Conservation (phyloP, 257 asterid species). For the Fraxinus anomala region DNA sequence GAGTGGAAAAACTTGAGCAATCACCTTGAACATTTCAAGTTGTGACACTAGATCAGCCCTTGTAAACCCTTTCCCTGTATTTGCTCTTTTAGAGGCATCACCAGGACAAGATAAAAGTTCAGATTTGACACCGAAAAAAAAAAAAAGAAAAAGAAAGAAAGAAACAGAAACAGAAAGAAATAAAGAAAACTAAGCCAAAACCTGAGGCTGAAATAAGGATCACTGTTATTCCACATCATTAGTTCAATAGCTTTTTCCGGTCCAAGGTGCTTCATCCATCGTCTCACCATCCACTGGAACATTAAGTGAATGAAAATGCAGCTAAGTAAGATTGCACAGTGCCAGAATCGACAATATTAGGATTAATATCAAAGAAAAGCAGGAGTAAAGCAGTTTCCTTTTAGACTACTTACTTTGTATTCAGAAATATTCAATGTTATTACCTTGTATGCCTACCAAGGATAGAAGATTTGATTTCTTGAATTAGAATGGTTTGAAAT, state of each 20-base stretch:
- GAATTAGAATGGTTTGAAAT: slow-evolving; percentile 1
- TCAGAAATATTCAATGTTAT: slow-evolving; percentile 3
- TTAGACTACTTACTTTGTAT: not conserved
- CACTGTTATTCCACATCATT: slow-evolving; percentile 83
- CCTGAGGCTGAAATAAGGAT: slow-evolving; percentile 86
- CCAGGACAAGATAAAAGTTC: slow-evolving; percentile 19
- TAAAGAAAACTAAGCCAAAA: slow-evolving; percentile 30
- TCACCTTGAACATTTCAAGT: slow-evolving; percentile 70
- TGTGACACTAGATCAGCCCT: slow-evolving; percentile 63
- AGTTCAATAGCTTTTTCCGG: slow-evolving; percentile 67
- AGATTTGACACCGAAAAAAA: slow-evolving; percentile 20
- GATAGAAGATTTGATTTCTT: slow-evolving; percentile 7
- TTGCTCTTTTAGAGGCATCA: slow-evolving; percentile 63
- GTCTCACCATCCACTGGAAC: slow-evolving; percentile 95
- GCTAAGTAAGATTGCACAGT: slow-evolving; percentile 25
- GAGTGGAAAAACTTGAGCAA: slow-evolving; percentile 13
- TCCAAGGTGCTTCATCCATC: slow-evolving; percentile 79
- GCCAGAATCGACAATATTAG: slow-evolving; percentile 13
- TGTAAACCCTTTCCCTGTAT: slow-evolving; percentile 64
- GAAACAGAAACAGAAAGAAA: slow-evolving; percentile 10
- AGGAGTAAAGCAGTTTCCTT: not conserved
- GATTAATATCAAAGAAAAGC: slow-evolving; percentile 15
- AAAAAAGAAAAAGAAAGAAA: not conserved
- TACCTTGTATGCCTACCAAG: not conserved
- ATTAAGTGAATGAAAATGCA: slow-evolving; percentile 16